These are phyloP conservation scores for Danielia reshetovae DNA, from an alignment of 805 yeast species.

Conservation along the genomic window DNA sequence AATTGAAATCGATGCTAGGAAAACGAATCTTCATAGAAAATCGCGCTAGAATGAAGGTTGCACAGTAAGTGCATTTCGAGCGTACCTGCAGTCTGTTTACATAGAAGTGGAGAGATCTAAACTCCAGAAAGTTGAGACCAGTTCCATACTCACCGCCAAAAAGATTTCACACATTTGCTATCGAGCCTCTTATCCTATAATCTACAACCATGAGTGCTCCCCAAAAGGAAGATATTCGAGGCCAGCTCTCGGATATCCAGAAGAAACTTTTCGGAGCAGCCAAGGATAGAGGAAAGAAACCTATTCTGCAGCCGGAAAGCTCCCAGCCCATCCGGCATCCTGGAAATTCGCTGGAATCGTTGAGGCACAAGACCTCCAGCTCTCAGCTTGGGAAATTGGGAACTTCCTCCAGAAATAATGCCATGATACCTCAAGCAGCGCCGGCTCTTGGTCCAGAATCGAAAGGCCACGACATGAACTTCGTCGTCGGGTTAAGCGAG, in stretches of 20 bases:
- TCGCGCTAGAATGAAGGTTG: no score
- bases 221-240: conserved; percentile 30
- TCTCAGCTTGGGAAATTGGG: not conserved
- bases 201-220: no score
- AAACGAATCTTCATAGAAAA: no score
- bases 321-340: conserved; percentile 2
- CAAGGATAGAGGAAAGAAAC: conserved; percentile 4
- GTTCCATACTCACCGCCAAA: no score
- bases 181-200: no score
- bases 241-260: conserved; percentile 38
- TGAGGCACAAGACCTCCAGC: not conserved
- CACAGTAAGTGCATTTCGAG: no score
- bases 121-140: no score
- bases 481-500: conserved; percentile 71
- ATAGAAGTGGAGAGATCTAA: no score
- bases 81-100: no score
- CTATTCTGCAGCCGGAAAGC: conserved; percentile 2
- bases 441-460: conserved; percentile 41
- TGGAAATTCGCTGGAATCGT: conserved; percentile 2
- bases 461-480: conserved; percentile 61
- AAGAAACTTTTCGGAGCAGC: conserved; percentile 25
- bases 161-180: no score
- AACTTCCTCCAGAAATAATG: not conserved
- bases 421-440: conserved; percentile 17
- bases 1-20: no score